Evolutionary conservation across 2,329 filamentous ascomycete genomes (phyloP).

Genomic region (Atkinsonella hypoxylon): DNA sequence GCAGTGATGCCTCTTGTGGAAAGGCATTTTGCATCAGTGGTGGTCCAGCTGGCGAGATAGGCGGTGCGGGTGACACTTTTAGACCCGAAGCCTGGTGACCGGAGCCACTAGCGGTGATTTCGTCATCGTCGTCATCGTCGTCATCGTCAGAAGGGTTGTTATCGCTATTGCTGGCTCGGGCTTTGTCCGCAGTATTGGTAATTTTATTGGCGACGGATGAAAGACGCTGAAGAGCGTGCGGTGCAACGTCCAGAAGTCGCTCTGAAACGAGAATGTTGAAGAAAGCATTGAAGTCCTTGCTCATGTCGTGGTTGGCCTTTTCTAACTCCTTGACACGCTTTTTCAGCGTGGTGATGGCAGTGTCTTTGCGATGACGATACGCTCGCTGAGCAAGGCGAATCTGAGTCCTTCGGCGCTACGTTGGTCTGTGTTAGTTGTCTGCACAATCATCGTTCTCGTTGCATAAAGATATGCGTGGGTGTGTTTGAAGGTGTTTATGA

Average conservation of each 20-base stretch:
- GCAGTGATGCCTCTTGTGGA: neutral
- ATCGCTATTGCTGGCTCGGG: slow-evolving; percentile 21
- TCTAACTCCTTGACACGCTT: slow-evolving; percentile 58
- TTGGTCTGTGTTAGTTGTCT: neutral
- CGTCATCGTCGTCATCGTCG: neutral
- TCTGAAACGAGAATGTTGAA: slow-evolving; percentile 48
- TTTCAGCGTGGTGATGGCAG: slow-evolving; percentile 62
- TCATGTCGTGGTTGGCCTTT: slow-evolving; percentile 61
- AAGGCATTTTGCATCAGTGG: neutral
- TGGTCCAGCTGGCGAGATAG: neutral
- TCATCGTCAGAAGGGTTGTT: slow-evolving; percentile 3
- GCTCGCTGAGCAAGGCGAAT: slow-evolving; percentile 78
- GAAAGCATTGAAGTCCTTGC: slow-evolving; percentile 54
- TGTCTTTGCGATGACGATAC: slow-evolving; percentile 76
- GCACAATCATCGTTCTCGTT: neutral
- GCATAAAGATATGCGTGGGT: neutral
- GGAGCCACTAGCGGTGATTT: neutral
- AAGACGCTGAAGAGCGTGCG: slow-evolving; percentile 46
- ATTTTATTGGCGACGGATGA: slow-evolving; percentile 46
- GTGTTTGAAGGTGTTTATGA: too few species aligned
- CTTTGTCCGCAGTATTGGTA: slow-evolving; percentile 36
- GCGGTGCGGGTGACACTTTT: neutral
- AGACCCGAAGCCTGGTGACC: neutral
- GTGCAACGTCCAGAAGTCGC: slow-evolving; percentile 44
- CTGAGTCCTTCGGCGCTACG: slow-evolving; percentile 68